A percentile compares a stretch with the other conserved stretches of the same genome.
Evolutionary conservation across 208 protist genomes (phyloP).

Genomic region (Leishmania gerbilli): DNA sequence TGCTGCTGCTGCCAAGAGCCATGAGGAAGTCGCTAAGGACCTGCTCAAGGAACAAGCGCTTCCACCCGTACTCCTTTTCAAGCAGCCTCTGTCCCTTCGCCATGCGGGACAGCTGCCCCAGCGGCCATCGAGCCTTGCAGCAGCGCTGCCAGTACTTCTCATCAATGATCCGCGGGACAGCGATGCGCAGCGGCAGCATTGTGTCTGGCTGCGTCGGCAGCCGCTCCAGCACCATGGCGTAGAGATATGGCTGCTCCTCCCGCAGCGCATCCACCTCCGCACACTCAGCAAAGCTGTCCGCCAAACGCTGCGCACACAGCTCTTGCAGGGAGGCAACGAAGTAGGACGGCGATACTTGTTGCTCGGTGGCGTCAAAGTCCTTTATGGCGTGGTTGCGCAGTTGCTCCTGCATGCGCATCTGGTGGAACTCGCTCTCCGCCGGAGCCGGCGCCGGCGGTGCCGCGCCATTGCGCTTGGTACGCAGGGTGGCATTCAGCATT

Average conservation of each 20-base stretch:
- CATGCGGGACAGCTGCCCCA: constrained; percentile 74
- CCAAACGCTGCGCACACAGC: constrained; percentile 71
- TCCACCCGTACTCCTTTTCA: constrained; percentile 68
- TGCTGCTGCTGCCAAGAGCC: constrained; percentile 37
- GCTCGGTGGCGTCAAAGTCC: constrained; percentile 26
- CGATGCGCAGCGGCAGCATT: constrained; percentile 54
- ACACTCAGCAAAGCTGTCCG: constrained; percentile 61
- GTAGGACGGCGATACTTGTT: constrained; percentile 46
- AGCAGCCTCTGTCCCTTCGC: constrained; percentile 34
- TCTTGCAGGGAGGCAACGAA: constrained; percentile 83
- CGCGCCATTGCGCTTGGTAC: constrained; percentile 10
- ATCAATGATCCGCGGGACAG: constrained; percentile 44
- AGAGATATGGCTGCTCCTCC: constrained; percentile 50
- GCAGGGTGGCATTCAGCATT: constrained; percentile 9
- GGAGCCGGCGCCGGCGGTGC: background rate
- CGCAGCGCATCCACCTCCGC: constrained; percentile 63
- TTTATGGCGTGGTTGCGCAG: constrained; percentile 23
- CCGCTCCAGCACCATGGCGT: constrained; percentile 67
- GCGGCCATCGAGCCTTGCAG: constrained; percentile 78
- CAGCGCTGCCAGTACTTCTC: constrained; percentile 73
- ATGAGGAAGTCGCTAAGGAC: constrained; percentile 74
- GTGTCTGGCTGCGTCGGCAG: constrained; percentile 44
- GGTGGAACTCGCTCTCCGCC: constrained; percentile 67
- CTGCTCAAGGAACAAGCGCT: constrained; percentile 85
- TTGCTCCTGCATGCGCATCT: constrained; percentile 60